Evolutionary conservation across 805 yeast species (phyloP).

Genomic region (Suhomyces sp.): DNA sequence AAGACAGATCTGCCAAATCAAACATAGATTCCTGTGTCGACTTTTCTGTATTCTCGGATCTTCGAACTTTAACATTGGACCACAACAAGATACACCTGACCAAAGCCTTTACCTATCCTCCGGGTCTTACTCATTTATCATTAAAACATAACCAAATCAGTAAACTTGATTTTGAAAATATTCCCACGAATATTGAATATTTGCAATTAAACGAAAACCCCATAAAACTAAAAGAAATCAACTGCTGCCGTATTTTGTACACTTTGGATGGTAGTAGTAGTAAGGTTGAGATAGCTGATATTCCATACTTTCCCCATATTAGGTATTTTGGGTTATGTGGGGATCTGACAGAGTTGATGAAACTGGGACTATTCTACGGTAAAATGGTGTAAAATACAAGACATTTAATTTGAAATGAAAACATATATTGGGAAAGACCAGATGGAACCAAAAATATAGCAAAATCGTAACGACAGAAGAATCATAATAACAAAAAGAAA

Average conservation of each 20-base stretch:
- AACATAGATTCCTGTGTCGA: not conserved
- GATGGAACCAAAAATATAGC: not conserved
- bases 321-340: slow-evolving; percentile 8
- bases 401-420: not conserved
- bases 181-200: slow-evolving; percentile 5
- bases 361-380: slow-evolving; percentile 7
- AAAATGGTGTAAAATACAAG: not conserved
- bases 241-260: not conserved
- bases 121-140: slow-evolving; percentile 3
- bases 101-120: slow-evolving; percentile 6
- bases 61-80: slow-evolving; percentile 6
- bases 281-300: not conserved
- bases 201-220: slow-evolving; percentile 4
- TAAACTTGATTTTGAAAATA: slow-evolving; percentile 1
- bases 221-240: not conserved
- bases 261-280: not conserved
- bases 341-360: slow-evolving; percentile 9
- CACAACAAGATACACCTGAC: slow-evolving; percentile 8
- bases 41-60: slow-evolving; percentile 1
- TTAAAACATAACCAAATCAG: slow-evolving; percentile 6
- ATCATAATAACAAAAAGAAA: not conserved
- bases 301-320: slow-evolving; percentile 10
- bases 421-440: not conserved
- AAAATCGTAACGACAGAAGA: not conserved
- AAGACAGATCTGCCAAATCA: not conserved